phyloP scores from a whole-genome alignment of 306 rosid genomes.

The Prunus armeniaca region DNA sequence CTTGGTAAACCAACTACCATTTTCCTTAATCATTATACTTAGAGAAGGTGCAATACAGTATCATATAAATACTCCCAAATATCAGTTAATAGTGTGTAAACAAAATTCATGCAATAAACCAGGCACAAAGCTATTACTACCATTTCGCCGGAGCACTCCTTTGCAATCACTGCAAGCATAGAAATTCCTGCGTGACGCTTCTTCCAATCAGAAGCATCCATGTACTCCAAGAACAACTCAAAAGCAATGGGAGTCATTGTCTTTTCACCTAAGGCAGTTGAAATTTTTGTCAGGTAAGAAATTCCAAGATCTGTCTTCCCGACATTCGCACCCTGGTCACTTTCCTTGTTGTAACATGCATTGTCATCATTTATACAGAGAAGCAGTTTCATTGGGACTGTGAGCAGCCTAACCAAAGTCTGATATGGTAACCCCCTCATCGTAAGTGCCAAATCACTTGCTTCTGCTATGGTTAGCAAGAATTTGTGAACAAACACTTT shows the following conservation, averaged over 20 bases:
- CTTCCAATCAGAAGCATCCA: slow-evolving; percentile 11
- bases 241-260: neutral
- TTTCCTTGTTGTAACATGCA: neutral
- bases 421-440: slow-evolving; percentile 4
- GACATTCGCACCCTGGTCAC: slow-evolving; percentile 1
- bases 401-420: slow-evolving; percentile 3
- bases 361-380: neutral
- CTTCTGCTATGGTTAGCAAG: slow-evolving; percentile 14
- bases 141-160: slow-evolving; percentile 5
- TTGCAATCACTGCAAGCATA: slow-evolving; percentile 12
- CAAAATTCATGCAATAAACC: neutral
- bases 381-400: slow-evolving; percentile 10
- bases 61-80: neutral
- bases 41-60: neutral
- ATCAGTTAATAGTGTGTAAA: neutral
- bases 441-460: neutral
- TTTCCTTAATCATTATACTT: neutral
- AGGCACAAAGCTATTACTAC: neutral
- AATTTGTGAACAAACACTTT: slow-evolving; percentile 13
- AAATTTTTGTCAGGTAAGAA: neutral
- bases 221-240: neutral
- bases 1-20: neutral
- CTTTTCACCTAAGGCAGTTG: slow-evolving; percentile 12
- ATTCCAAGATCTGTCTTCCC: slow-evolving; percentile 6
- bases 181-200: slow-evolving; percentile 14